Conservation (phyloP, 306 rosid genomes). For the Fragaria vesca region DNA sequence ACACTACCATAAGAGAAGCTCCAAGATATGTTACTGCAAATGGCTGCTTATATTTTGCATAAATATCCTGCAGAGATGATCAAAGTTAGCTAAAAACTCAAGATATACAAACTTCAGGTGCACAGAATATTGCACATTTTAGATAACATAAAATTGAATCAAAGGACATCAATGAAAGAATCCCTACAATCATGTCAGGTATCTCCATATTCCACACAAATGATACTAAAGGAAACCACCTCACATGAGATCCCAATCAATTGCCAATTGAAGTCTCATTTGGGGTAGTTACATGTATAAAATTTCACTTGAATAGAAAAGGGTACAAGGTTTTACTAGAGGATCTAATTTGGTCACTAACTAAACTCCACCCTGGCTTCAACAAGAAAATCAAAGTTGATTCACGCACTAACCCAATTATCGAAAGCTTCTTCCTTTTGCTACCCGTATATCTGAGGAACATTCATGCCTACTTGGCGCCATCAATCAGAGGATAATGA, state of each 20-base stretch:
- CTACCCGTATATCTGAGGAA: background rate
- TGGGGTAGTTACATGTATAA: constrained; percentile 3
- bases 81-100: constrained; percentile 29
- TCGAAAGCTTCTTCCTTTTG: background rate
- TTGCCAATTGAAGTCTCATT: constrained; percentile 8
- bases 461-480: background rate
- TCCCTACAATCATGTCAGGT: background rate
- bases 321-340: background rate
- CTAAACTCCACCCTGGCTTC: constrained; percentile 8
- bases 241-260: constrained; percentile 2
- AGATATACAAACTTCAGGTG: constrained; percentile 7
- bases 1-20: constrained; percentile 98
- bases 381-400: background rate
- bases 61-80: constrained; percentile 62
- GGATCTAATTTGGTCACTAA: constrained; percentile 1
- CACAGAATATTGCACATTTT: constrained; percentile 11
- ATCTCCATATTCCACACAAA: background rate
- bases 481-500: background rate
- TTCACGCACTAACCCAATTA: background rate
- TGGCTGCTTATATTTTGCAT: constrained; percentile 85
- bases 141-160: background rate
- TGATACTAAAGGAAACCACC: background rate
- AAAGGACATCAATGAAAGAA: background rate
- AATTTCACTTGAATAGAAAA: background rate
- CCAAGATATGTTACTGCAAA: constrained; percentile 97